A percentile compares a stretch with the other conserved stretches of the same genome.
Evolutionary conservation across 2,329 filamentous ascomycete genomes (phyloP).

Genomic region (Alternaria triticimaculans): DNA sequence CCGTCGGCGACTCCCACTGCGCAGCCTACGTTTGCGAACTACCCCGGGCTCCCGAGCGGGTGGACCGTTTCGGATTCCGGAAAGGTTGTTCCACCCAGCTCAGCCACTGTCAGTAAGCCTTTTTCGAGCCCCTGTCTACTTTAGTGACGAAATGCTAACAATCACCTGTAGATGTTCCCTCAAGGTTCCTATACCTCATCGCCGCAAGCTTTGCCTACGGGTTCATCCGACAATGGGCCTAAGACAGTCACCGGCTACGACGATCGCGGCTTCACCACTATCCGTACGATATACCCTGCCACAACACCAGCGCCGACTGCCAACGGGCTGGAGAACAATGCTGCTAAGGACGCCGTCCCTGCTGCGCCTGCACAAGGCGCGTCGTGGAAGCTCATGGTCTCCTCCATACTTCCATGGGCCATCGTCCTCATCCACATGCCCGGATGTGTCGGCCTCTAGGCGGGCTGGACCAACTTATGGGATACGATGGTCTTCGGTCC

Average conservation of each 20-base stretch:
- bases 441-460: slow-evolving; percentile 6
- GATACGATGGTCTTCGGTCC: slow-evolving; percentile 3
- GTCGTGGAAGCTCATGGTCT: slow-evolving; percentile 1
- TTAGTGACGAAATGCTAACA: slow-evolving; percentile 20
- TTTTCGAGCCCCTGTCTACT: slow-evolving; percentile 20
- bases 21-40: slow-evolving; percentile 54
- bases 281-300: slow-evolving; percentile 44
- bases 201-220: slow-evolving; percentile 50
- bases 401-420: slow-evolving; percentile 5
- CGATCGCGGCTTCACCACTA: slow-evolving; percentile 58
- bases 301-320: slow-evolving; percentile 12
- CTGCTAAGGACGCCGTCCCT: slow-evolving; percentile 6
- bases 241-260: slow-evolving; percentile 54
- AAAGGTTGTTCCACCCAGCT: slow-evolving; percentile 77
- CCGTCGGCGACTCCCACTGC: slow-evolving; percentile 60
- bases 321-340: slow-evolving; percentile 16
- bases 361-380: slow-evolving; percentile 10
- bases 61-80: slow-evolving; percentile 82
- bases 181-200: slow-evolving; percentile 60
- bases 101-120: slow-evolving; percentile 70
- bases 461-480: slow-evolving; percentile 2
- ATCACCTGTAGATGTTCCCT: slow-evolving; percentile 56
- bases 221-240: slow-evolving; percentile 36
- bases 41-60: slow-evolving; percentile 72
- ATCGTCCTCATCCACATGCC: slow-evolving; percentile 11